Percentiles rank a stretch among this genome's conserved stretches.
These are phyloP conservation scores for Acanthamoeba castellanii DNA, from an alignment of 208 protist genomes.

Conservation along the genomic window DNA sequence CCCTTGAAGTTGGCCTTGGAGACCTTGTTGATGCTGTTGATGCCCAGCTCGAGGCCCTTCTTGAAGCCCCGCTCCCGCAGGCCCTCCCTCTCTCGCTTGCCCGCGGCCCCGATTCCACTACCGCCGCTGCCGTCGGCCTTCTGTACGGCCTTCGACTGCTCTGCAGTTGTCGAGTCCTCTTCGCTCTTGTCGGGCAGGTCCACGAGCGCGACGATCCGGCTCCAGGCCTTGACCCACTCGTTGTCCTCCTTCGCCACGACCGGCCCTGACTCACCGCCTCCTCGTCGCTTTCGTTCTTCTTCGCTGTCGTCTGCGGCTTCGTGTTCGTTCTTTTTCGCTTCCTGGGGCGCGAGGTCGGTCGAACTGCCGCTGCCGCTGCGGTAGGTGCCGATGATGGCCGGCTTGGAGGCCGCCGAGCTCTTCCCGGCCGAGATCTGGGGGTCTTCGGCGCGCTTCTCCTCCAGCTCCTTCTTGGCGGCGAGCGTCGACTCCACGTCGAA, in stretches of 20 bases:
- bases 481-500: neutral
- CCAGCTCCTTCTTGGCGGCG: neutral
- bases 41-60: constrained; percentile 13
- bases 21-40: constrained; percentile 39
- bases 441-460: constrained; percentile 3
- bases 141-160: neutral
- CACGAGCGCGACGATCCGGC: constrained; percentile 17
- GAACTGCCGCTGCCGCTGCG: neutral
- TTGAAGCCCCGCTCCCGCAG: constrained; percentile 28
- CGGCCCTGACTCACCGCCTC: neutral
- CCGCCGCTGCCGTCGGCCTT: neutral
- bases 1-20: constrained; percentile 31
- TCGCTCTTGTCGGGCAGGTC: neutral
- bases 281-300: neutral
- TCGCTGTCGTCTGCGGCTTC: neutral
- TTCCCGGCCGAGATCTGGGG: neutral
- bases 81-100: neutral
- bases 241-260: neutral
- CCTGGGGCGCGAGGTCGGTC: neutral
- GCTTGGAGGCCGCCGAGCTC: neutral
- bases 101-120: neutral
- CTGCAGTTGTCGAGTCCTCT: neutral
- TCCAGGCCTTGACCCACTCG: constrained; percentile 31
- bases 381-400: neutral
- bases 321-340: neutral